Evolutionary conservation across 768 basidiomycete species (phyloP).

Genomic region (Hysterangium stoloniferum): DNA sequence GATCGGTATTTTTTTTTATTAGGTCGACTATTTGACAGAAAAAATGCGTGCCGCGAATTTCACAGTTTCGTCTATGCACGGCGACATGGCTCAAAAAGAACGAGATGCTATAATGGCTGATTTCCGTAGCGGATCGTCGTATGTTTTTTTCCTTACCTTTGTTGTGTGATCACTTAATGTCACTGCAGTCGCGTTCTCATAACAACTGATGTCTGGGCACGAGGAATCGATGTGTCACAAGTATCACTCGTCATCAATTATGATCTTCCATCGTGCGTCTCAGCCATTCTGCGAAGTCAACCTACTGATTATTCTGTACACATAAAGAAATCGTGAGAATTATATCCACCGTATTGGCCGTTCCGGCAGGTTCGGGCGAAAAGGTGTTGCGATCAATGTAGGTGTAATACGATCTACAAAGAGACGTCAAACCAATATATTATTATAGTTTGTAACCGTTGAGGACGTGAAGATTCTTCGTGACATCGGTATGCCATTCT

Average conservation of each 20-base stretch:
- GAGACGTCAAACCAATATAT: constrained; percentile 7
- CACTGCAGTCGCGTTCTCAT: constrained; percentile 76
- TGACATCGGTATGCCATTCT: constrained; percentile 70
- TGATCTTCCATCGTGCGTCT: constrained; percentile 83
- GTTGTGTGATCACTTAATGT: not conserved
- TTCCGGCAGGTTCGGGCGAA: constrained; percentile 96
- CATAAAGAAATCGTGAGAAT: constrained; percentile 85
- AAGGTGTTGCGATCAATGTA: constrained; percentile 99
- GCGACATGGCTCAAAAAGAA: constrained; percentile 94
- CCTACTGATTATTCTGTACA: constrained; percentile 6
- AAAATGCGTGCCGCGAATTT: constrained; percentile 99
- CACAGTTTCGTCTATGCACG: constrained; percentile 93
- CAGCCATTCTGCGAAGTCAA: constrained; percentile 8
- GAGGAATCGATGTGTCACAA: constrained; percentile 97
- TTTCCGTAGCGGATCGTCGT: constrained; percentile 90
- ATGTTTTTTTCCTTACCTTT: constrained; percentile 25
- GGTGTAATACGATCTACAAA: constrained; percentile 20
- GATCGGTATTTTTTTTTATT: no score
- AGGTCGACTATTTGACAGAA: constrained; percentile 98
- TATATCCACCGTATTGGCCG: constrained; percentile 99
- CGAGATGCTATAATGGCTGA: constrained; percentile 96
- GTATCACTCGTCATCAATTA: constrained; percentile 97
- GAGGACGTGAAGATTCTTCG: constrained; percentile 95
- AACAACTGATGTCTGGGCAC: constrained; percentile 95
- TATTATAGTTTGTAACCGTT: constrained; percentile 74